A percentile compares a stretch with the other conserved stretches of the same genome.
These are phyloP conservation scores for Yamadazyma kanchanaburiensis DNA, from an alignment of 1,139 yeast genomes.

Conservation along the genomic window DNA sequence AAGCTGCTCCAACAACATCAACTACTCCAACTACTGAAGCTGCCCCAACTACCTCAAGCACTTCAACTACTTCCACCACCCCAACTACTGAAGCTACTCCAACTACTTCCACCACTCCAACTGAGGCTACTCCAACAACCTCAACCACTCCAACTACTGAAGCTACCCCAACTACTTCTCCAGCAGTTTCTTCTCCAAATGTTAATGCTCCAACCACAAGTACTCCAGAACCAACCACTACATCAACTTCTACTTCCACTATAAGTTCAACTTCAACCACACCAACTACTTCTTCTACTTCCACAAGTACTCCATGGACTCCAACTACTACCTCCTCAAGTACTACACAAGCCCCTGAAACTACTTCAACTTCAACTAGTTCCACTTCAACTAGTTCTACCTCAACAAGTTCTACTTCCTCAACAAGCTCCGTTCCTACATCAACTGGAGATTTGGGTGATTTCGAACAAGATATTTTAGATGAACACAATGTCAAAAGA, in stretches of 20 bases:
- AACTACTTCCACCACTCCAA: conserved; percentile 7
- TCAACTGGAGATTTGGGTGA: conserved; percentile 12
- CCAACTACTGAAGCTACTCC: conserved; percentile 9
- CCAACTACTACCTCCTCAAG: conserved; percentile 14
- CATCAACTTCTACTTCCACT: conserved; percentile 11
- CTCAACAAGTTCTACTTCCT: conserved; percentile 7
- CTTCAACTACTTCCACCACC: conserved; percentile 10
- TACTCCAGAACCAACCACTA: conserved; percentile 4
- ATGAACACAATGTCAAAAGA: conserved; percentile 52
- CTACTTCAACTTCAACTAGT: conserved; percentile 12
- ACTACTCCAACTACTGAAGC: conserved; percentile 6
- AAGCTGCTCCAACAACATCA: conserved; percentile 7
- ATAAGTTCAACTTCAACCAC: conserved; percentile 11
- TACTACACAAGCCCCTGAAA: conserved; percentile 15
- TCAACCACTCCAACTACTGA: conserved; percentile 7
- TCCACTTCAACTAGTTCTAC: conserved; percentile 12
- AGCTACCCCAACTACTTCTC: conserved; percentile 4
- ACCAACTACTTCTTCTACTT: conserved; percentile 10
- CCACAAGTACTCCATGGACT: conserved; percentile 11
- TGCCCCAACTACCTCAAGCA: conserved; percentile 4
- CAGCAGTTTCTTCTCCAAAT: no score
- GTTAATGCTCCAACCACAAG: conserved; percentile 33
- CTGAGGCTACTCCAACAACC: conserved; percentile 5
- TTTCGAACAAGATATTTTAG: conserved; percentile 35
- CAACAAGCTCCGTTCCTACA: conserved; percentile 12